Evolutionary conservation across 192 early-diverging fungal species (phyloP).

Genomic region (Haplosporangium gracile): DNA sequence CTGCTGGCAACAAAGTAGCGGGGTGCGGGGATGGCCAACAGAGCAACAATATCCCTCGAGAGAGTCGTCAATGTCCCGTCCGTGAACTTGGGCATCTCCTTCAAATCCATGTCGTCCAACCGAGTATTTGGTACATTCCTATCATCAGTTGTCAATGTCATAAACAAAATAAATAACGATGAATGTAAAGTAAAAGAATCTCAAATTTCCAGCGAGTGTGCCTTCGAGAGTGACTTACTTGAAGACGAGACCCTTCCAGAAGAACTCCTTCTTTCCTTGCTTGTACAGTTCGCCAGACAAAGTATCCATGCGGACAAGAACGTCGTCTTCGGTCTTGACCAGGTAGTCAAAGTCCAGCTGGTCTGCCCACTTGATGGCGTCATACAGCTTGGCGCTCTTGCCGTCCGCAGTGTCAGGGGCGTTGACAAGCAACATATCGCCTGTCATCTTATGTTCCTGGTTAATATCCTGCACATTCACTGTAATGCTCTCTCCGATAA

Average conservation of each 20-base stretch:
- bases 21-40: conserved; percentile 59
- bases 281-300: conserved; percentile 58
- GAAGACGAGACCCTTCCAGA: conserved; percentile 65
- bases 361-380: conserved; percentile 62
- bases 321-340: conserved; percentile 69
- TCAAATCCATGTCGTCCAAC: conserved; percentile 54
- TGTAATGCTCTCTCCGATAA: conserved; percentile 56
- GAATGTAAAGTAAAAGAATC: background rate
- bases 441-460: conserved; percentile 50
- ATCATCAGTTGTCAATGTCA: background rate
- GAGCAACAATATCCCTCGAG: conserved; percentile 62
- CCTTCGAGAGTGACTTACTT: conserved; percentile 22
- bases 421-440: conserved; percentile 59
- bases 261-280: conserved; percentile 55
- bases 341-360: conserved; percentile 63
- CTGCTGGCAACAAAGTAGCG: conserved; percentile 63
- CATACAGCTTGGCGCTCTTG: conserved; percentile 63
- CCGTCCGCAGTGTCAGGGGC: conserved; percentile 58
- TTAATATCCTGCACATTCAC: conserved; percentile 47
- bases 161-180: background rate
- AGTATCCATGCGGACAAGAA: conserved; percentile 66
- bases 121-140: conserved; percentile 53
- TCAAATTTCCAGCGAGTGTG: background rate
- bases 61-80: conserved; percentile 67
- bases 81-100: conserved; percentile 62